A percentile compares a stretch with the other conserved stretches of the same genome.
Evolutionary conservation across 1,284 basidiomycete species (phyloP).

Genomic region (Ganoderma meredithae): DNA sequence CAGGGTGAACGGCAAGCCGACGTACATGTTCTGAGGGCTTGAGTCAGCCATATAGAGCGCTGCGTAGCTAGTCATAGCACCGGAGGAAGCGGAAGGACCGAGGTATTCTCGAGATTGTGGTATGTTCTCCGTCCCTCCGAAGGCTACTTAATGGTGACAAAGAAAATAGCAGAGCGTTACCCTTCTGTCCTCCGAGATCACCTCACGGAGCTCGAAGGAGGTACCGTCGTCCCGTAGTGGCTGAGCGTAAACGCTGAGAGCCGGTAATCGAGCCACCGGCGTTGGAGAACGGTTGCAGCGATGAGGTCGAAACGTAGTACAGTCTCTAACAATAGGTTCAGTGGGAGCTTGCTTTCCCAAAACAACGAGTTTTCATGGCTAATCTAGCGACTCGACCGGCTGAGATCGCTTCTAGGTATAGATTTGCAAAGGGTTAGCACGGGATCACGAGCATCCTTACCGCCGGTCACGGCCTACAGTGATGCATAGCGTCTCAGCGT

Average conservation of each 20-base stretch:
- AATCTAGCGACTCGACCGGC: background rate
- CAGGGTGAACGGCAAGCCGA: background rate
- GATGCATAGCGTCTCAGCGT: background rate
- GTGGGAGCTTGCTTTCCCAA: background rate
- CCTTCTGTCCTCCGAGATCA: background rate
- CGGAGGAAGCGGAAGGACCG: background rate
- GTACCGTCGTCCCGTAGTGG: background rate
- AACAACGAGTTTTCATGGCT: background rate
- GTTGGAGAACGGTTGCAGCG: background rate
- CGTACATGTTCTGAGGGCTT: background rate
- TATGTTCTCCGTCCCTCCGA: background rate
- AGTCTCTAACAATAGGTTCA: background rate
- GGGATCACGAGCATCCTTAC: background rate
- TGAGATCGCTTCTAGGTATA: background rate
- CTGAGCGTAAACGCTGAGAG: background rate
- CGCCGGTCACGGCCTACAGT: background rate
- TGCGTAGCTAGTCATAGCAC: background rate
- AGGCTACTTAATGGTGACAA: background rate
- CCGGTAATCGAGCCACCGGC: constrained; percentile 3
- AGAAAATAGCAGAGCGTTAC: background rate
- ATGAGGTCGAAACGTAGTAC: background rate
- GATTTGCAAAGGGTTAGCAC: constrained; percentile 2
- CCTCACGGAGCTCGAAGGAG: background rate
- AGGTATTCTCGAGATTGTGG: background rate
- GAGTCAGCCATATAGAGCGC: background rate